Conservation (phyloP, 208 protist genomes). For the Trypanosoma rangeli region DNA sequence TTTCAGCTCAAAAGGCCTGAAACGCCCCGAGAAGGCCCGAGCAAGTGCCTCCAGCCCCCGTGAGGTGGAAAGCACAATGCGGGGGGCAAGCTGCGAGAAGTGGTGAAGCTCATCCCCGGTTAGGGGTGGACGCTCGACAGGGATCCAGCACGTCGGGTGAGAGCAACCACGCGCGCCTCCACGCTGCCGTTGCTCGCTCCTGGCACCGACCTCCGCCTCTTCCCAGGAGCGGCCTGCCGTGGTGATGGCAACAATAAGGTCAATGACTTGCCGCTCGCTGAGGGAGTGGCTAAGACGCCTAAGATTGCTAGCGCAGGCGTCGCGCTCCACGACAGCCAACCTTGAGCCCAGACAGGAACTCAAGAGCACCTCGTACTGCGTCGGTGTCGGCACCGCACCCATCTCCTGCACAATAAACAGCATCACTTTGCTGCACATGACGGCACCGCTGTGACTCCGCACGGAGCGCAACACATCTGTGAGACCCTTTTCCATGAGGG, state of each 20-base stretch:
- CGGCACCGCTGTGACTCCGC: conserved; percentile 4
- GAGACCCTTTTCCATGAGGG: conserved; percentile 7
- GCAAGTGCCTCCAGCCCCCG: conserved; percentile 53
- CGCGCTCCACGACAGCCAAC: conserved; percentile 19
- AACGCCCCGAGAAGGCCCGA: conserved; percentile 35
- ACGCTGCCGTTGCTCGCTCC: too few relatives aligned
- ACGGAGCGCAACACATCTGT: conserved; percentile 27
- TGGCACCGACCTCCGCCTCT: neutral
- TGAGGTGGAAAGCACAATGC: conserved; percentile 42
- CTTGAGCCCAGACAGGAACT: conserved; percentile 5
- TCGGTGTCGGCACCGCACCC: conserved; percentile 14
- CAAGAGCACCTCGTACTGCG: conserved; percentile 24
- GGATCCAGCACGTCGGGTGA: conserved; percentile 1
- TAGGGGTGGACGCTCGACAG: conserved; percentile 16
- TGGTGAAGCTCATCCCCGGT: conserved; percentile 34
- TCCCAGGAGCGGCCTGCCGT: neutral
- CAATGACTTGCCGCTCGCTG: conserved; percentile 22
- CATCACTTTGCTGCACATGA: conserved; percentile 25
- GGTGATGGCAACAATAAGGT: conserved; percentile 24
- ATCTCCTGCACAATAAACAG: conserved; percentile 25
- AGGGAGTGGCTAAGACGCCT: conserved; percentile 23
- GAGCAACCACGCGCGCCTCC: neutral
- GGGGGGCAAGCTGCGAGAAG: conserved; percentile 43
- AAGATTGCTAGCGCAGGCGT: conserved; percentile 19
- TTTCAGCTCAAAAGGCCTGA: conserved; percentile 51